Evolutionary conservation across 176 grass and related monocot genomes (phyloP).

Genomic region (Panicum miliaceum): DNA sequence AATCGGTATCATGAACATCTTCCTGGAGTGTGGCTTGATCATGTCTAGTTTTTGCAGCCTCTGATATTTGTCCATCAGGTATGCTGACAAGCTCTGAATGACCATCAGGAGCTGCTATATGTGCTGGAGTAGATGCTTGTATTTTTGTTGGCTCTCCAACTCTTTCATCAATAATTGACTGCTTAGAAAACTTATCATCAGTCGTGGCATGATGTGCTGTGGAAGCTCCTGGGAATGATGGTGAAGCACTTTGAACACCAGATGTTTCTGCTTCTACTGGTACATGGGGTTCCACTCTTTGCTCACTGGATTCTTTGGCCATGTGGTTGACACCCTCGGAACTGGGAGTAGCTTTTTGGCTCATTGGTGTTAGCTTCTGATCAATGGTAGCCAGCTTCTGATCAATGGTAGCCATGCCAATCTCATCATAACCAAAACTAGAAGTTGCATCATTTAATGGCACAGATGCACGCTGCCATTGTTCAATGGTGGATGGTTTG

Average conservation of each 20-base stretch:
- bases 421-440: conserved; percentile 18
- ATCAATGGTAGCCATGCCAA: conserved; percentile 7
- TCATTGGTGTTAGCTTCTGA: conserved; percentile 34
- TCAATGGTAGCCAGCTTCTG: conserved; percentile 16
- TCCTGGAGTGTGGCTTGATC: conserved; percentile 18
- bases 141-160: conserved; percentile 31
- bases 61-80: conserved; percentile 32
- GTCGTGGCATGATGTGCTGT: background rate
- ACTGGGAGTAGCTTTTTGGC: background rate
- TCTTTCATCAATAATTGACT: conserved; percentile 8
- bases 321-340: conserved; percentile 10
- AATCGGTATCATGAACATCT: conserved; percentile 4
- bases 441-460: conserved; percentile 21
- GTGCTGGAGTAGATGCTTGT: conserved; percentile 29
- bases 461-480: conserved; percentile 26
- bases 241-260: conserved; percentile 30
- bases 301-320: background rate
- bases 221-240: conserved; percentile 22
- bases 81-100: background rate
- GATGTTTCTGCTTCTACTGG: conserved; percentile 27
- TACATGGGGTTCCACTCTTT: conserved; percentile 28
- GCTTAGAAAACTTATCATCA: conserved; percentile 5
- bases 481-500: conserved; percentile 34
- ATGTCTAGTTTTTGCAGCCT: conserved; percentile 25
- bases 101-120: conserved; percentile 27